Evolutionary conservation across 2,329 filamentous ascomycete genomes (phyloP), one percentile per base, ranked within the genome.

Genomic region (Coniochaeta prunicola): DNA sequence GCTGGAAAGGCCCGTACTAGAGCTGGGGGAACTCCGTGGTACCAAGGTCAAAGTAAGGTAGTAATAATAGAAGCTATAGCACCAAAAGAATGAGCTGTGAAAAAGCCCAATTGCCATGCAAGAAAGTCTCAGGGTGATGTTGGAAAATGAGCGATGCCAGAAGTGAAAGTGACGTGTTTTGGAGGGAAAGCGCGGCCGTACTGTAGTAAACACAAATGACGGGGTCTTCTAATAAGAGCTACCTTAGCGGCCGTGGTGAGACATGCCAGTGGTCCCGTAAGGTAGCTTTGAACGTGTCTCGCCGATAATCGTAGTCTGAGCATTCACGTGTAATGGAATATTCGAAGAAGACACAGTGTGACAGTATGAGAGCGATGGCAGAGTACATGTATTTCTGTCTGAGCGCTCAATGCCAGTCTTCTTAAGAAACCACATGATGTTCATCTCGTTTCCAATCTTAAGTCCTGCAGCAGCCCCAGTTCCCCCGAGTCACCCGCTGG

Each of bases 361-460:
- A 2, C 45, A 12, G 28, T 24, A 48, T 48, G 21, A 30, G 24
- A 50, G 45, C 17, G 15, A 30, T 50, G 8, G n/a, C 19, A 8
- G 45, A 30, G 10, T 28, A n/a, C n/a, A n/a, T n/a, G n/a, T n/a
- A 21, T 26, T 28, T 50, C 24, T 50, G 59, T 38, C 55, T 58
- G 58, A 45, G 58, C 53, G 59, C 55, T 58, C 56, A 59, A 50
- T 56, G n/a, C n/a, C n/a, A n/a, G 55, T 48, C 24, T 5, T 48
- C 4, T 28, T 48, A 7, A 48, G 15, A 50, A 28, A 30, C 24
- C 21, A 50, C 45, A 50, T 50, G 45, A 50, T 30, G 28, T 40
- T 63, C 63, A 64, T 64, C 64, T 64, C 59, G 58, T 56, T 31
- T 59, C 42, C 40, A 42, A 57, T 36, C 53, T 56, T 53, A 57